Conservation (phyloP, 2,329 filamentous ascomycete genomes). For the Fusarium domesticum region DNA sequence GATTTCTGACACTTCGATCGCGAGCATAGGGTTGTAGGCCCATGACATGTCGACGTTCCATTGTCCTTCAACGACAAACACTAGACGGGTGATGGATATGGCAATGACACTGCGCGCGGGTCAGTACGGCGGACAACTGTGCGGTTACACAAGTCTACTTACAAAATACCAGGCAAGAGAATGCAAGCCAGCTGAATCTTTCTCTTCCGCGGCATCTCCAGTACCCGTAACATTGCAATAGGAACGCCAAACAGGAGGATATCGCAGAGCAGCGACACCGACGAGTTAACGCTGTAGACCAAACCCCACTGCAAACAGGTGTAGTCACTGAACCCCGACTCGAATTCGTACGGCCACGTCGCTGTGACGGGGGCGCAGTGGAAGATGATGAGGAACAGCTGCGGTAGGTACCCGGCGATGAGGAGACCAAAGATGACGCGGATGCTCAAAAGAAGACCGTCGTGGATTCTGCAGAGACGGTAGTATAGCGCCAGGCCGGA, state of each 20-base stretch:
- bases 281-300: conserved; percentile 51
- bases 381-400: conserved; percentile 49
- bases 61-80: conserved; percentile 47
- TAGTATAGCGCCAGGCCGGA: conserved; percentile 53
- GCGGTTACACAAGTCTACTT: conserved; percentile 18
- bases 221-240: conserved; percentile 43
- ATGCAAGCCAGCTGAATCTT: conserved; percentile 49
- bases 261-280: conserved; percentile 48
- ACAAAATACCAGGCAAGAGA: conserved; percentile 49
- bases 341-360: conserved; percentile 51
- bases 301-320: conserved; percentile 48
- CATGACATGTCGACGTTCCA: conserved; percentile 48
- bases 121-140: conserved; percentile 5
- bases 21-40: conserved; percentile 50
- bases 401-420: conserved; percentile 43
- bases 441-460: conserved; percentile 36
- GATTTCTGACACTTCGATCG: conserved; percentile 49
- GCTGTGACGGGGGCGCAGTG: conserved; percentile 51
- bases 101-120: conserved; percentile 40
- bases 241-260: conserved; percentile 50
- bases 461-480: conserved; percentile 41
- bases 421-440: conserved; percentile 36
- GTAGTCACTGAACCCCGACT: conserved; percentile 39
- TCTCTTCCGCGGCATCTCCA: conserved; percentile 42
- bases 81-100: conserved; percentile 46